Evolutionary conservation across 2,329 filamentous ascomycete genomes (phyloP).

Genomic region (Chalaropsis ovoidea): DNA sequence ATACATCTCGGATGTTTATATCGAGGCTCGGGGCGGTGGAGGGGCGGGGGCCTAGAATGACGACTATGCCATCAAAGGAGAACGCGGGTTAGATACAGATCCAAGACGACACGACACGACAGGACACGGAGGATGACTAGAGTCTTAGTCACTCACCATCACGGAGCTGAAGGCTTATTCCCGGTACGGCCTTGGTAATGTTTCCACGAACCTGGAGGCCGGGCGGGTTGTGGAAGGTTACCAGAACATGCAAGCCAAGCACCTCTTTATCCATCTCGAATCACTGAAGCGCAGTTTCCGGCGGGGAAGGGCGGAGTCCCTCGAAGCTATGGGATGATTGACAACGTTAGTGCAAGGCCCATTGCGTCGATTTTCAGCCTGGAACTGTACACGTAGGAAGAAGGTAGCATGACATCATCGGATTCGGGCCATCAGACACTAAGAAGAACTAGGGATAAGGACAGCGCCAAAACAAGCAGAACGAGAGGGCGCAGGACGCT

Average conservation of each 20-base stretch:
- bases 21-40: slow-evolving; percentile 27
- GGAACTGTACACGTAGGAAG: slow-evolving; percentile 13
- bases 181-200: slow-evolving; percentile 57
- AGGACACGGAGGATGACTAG: not conserved
- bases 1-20: slow-evolving; percentile 37
- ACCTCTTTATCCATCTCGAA: slow-evolving; percentile 42
- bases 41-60: slow-evolving; percentile 13
- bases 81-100: slow-evolving; percentile 1
- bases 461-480: not conserved
- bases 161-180: slow-evolving; percentile 57
- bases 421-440: not conserved
- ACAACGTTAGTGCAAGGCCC: not conserved
- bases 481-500: not conserved
- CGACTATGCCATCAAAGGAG: not conserved
- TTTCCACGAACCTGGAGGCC: slow-evolving; percentile 57
- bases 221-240: slow-evolving; percentile 58
- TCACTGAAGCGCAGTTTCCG: not conserved
- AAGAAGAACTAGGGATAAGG: slow-evolving; percentile 1
- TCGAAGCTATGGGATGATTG: not conserved
- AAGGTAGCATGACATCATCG: slow-evolving; percentile 16
- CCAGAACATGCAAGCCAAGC: slow-evolving; percentile 64
- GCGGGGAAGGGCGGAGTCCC: not conserved
- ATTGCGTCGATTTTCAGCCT: not conserved
- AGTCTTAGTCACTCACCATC: slow-evolving; percentile 48
- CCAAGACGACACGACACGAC: not conserved